Percentiles rank a stretch among this genome's conserved stretches.
Evolutionary conservation across 208 protist genomes (phyloP).

Genomic region (Acanthamoeba healyi): DNA sequence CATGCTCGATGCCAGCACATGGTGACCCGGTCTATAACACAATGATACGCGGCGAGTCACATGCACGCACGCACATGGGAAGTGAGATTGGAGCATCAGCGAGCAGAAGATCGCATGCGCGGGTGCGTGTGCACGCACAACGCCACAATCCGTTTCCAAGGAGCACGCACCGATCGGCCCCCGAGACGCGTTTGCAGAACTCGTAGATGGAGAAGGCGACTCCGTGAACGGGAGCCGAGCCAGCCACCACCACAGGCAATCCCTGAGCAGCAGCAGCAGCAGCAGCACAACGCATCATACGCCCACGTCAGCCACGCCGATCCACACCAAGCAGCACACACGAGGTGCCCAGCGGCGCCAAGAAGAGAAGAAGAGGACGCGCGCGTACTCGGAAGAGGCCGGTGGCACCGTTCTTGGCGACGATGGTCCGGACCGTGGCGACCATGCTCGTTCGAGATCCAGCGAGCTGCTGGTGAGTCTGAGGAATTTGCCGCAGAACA

Average conservation of each 20-base stretch:
- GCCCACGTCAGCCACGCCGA: no score
- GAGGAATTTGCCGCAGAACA: no score
- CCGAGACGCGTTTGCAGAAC: neutral
- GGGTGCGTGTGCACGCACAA: no score
- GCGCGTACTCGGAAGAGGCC: constrained; percentile 14
- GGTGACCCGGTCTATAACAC: neutral
- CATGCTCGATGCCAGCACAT: neutral
- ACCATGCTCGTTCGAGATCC: neutral
- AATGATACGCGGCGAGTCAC: no score
- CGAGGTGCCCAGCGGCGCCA: no score
- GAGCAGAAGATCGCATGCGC: no score
- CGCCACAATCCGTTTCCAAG: neutral
- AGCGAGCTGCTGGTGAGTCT: constrained; percentile 25
- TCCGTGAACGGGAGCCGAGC: neutral
- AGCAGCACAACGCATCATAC: neutral
- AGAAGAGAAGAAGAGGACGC: neutral
- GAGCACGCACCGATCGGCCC: neutral
- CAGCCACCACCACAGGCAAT: neutral
- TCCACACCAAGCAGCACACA: no score
- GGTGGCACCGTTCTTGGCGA: neutral
- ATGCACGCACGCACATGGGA: neutral
- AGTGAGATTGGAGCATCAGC: no score
- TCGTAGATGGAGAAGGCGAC: constrained; percentile 44
- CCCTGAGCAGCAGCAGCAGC: neutral
- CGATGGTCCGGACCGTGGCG: neutral